Evolutionary conservation across 352 stramenopile species (phyloP).

Genomic region (Pseudoperonospora humuli): DNA sequence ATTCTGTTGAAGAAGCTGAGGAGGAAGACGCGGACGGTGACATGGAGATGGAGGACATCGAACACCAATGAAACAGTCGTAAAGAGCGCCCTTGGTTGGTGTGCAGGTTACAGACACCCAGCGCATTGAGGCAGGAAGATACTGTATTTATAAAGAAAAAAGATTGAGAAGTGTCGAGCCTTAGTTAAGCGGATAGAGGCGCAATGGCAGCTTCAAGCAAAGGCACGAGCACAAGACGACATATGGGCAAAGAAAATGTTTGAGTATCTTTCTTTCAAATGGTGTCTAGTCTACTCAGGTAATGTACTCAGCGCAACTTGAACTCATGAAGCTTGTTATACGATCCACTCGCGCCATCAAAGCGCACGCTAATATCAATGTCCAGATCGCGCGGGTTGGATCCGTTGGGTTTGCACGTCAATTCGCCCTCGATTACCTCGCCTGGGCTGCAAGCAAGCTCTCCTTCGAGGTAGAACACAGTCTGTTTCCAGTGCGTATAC

Average conservation of each 20-base stretch:
- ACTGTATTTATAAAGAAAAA: constrained; percentile 70
- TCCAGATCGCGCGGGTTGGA: constrained; percentile 92
- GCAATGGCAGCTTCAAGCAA: constrained; percentile 1
- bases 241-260: constrained; percentile 16
- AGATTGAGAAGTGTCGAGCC: too few relatives aligned
- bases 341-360: constrained; percentile 59
- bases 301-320: constrained; percentile 66
- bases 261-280: constrained; percentile 30
- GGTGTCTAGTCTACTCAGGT: constrained; percentile 24
- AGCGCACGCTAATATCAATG: constrained; percentile 83
- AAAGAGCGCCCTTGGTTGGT: constrained; percentile 3
- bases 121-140: constrained; percentile 7
- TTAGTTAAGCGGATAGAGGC: constrained; percentile 8
- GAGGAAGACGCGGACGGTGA: constrained; percentile 70
- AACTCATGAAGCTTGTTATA: constrained; percentile 67
- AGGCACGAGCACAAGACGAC: background rate
- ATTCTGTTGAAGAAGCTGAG: constrained; percentile 60
- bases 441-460: constrained; percentile 78
- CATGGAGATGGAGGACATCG: constrained; percentile 58
- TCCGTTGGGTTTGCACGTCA: constrained; percentile 85
- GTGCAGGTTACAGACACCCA: background rate
- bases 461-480: constrained; percentile 92
- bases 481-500: constrained; percentile 99
- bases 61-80: constrained; percentile 19
- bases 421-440: constrained; percentile 86